phyloP scores from a whole-genome alignment of 805 yeast genomes.

The Candida caryicola region DNA sequence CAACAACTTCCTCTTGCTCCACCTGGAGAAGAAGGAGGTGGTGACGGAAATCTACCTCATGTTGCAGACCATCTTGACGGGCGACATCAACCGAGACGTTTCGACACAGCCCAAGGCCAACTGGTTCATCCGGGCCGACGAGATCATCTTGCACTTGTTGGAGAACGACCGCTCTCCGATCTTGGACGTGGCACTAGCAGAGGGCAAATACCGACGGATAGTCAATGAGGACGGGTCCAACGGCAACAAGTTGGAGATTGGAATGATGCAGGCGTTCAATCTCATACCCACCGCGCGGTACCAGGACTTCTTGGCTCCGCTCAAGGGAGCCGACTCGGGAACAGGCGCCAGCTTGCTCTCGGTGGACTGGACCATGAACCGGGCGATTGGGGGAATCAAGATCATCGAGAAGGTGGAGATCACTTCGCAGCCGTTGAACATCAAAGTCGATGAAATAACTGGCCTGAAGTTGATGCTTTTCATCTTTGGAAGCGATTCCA shows the following conservation, averaged over 20 bases:
- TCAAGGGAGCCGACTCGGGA: slow-evolving; percentile 4
- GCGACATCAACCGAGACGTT: slow-evolving; percentile 23
- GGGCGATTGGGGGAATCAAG: slow-evolving; percentile 42
- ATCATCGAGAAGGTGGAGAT: slow-evolving; percentile 39
- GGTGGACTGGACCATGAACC: slow-evolving; percentile 42
- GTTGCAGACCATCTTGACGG: slow-evolving; percentile 37
- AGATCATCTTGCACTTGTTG: slow-evolving; percentile 38
- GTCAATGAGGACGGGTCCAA: slow-evolving; percentile 42
- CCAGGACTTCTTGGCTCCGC: slow-evolving; percentile 35
- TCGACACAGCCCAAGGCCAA: slow-evolving; percentile 20
- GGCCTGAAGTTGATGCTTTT: slow-evolving; percentile 38
- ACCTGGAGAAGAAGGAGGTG: slow-evolving; percentile 31
- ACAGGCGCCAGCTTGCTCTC: slow-evolving; percentile 21
- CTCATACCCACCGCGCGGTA: slow-evolving; percentile 30
- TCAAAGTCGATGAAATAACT: slow-evolving; percentile 38
- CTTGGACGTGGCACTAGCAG: slow-evolving; percentile 35
- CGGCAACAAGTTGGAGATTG: slow-evolving; percentile 33
- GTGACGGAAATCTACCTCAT: slow-evolving; percentile 33
- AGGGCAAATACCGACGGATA: slow-evolving; percentile 30
- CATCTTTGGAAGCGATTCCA: slow-evolving; percentile 30
- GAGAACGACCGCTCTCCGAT: slow-evolving; percentile 41
- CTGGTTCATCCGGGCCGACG: slow-evolving; percentile 40
- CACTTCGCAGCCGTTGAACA: slow-evolving; percentile 34
- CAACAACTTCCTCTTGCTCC: slow-evolving; percentile 41
- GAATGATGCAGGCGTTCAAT: slow-evolving; percentile 37